Percentiles rank a stretch among this genome's conserved stretches.
These are phyloP conservation scores for Euphorbia tirucalli DNA, from an alignment of 345 rosid genomes.

Conservation along the genomic window DNA sequence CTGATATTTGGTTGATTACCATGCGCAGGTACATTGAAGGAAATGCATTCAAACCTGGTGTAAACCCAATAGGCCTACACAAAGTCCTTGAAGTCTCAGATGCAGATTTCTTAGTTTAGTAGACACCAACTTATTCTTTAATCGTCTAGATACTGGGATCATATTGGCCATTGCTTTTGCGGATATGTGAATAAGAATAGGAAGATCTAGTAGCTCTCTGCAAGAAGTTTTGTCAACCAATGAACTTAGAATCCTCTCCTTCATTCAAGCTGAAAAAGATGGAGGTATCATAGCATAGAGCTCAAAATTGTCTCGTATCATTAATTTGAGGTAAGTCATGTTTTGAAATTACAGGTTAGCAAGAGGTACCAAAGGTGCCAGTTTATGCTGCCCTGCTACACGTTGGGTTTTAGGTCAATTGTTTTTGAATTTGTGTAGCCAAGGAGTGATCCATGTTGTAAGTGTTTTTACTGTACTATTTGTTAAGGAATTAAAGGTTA, in stretches of 20 bases:
- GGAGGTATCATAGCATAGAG: background rate
- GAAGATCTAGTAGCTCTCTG: background rate
- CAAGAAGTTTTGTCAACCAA: background rate
- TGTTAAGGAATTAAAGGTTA: background rate
- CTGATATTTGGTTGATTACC: slow-evolving; percentile 7
- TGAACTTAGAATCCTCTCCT: background rate
- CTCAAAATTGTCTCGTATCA: background rate
- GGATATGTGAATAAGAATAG: slow-evolving; percentile 14
- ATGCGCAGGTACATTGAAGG: slow-evolving; percentile 70
- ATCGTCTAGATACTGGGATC: background rate
- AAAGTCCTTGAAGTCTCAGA: slow-evolving; percentile 67
- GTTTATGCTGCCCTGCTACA: background rate
- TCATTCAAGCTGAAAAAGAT: background rate
- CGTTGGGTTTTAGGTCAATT: background rate
- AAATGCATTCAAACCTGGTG: slow-evolving; percentile 60
- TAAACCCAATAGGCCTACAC: slow-evolving; percentile 62
- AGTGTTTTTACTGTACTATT: background rate
- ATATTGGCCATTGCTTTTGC: slow-evolving; percentile 1
- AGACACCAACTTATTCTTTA: slow-evolving; percentile 11
- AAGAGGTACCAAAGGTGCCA: background rate
- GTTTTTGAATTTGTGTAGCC: background rate
- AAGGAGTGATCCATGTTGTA: background rate
- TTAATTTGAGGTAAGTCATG: background rate
- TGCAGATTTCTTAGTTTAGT: slow-evolving; percentile 58
- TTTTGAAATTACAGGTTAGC: background rate